phyloP scores from a whole-genome alignment of 805 yeast species.

The Sugiyamaella qingdaonensis region DNA sequence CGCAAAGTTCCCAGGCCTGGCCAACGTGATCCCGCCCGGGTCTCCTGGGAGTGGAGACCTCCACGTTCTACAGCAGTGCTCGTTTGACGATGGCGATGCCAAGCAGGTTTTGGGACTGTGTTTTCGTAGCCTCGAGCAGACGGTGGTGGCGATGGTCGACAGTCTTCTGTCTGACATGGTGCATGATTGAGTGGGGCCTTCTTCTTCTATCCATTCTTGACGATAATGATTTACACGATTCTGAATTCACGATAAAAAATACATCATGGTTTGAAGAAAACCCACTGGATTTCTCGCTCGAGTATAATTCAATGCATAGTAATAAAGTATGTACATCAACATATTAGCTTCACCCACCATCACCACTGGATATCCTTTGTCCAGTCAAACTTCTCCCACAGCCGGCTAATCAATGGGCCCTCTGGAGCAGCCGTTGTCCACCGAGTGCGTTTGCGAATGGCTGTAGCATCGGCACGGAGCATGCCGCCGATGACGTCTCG shows the following conservation, averaged over 20 bases:
- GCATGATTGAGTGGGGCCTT: not conserved
- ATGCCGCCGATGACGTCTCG: slow-evolving; percentile 46
- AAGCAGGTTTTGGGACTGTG: slow-evolving; percentile 38
- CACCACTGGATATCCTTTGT: slow-evolving; percentile 14
- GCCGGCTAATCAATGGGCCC: slow-evolving; percentile 33
- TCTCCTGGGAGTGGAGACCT: slow-evolving; percentile 22
- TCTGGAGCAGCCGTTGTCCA: slow-evolving; percentile 31
- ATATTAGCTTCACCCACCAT: not conserved
- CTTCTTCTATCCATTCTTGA: not conserved
- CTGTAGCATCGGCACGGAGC: slow-evolving; percentile 36
- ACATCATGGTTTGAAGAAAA: not conserved
- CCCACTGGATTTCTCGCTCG: not conserved
- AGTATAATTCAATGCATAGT: not conserved
- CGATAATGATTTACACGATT: too few species aligned
- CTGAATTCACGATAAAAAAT: too few species aligned
- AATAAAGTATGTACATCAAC: not conserved
- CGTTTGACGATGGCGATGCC: slow-evolving; percentile 38
- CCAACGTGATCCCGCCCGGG: slow-evolving; percentile 21
- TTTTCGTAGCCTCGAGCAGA: slow-evolving; percentile 37
- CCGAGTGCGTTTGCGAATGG: slow-evolving; percentile 33
- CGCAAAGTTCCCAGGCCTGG: slow-evolving; percentile 22
- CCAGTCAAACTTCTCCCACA: slow-evolving; percentile 38
- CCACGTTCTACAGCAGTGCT: slow-evolving; percentile 20
- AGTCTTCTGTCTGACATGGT: slow-evolving; percentile 32
- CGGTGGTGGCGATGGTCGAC: slow-evolving; percentile 41